Evolutionary conservation across 1,284 basidiomycete species (phyloP).

Genomic region (Singerocomus inundabilis): DNA sequence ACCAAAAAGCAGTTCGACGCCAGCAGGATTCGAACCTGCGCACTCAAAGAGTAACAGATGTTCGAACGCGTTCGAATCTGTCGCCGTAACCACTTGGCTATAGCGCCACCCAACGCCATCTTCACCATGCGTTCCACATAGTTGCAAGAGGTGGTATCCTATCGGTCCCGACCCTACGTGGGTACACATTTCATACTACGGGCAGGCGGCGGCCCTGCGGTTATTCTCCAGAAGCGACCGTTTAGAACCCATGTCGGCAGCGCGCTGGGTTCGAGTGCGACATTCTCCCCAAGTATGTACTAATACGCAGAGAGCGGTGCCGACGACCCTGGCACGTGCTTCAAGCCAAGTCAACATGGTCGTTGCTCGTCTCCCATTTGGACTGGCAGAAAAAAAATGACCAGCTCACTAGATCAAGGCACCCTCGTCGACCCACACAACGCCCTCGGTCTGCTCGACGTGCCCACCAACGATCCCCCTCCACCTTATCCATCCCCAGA

Average conservation of each 20-base stretch:
- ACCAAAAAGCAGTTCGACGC: constrained; percentile 21
- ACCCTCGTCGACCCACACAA: constrained; percentile 9
- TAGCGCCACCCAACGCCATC: constrained; percentile 27
- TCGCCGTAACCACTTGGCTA: constrained; percentile 60
- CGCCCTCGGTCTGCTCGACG: constrained; percentile 18
- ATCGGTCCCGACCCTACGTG: no score
- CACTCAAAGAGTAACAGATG: constrained; percentile 38
- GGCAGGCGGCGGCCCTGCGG: no score
- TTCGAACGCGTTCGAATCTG: constrained; percentile 32
- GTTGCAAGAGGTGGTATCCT: no score
- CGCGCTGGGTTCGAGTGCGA: no score
- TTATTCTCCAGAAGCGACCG: no score
- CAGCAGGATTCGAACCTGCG: constrained; percentile 41
- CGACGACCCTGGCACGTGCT: background rate
- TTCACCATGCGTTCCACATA: no score
- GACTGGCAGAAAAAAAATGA: constrained; percentile 5
- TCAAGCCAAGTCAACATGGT: background rate
- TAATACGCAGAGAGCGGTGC: no score
- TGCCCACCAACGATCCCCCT: constrained; percentile 49
- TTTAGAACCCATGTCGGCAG: no score
- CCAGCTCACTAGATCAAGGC: background rate
- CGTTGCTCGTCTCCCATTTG: background rate
- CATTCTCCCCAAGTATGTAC: no score
- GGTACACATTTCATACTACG: no score
- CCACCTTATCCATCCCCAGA: constrained; percentile 64